phyloP scores from a whole-genome alignment of 176 grass and related monocot genomes.

The Zizania latifolia region DNA sequence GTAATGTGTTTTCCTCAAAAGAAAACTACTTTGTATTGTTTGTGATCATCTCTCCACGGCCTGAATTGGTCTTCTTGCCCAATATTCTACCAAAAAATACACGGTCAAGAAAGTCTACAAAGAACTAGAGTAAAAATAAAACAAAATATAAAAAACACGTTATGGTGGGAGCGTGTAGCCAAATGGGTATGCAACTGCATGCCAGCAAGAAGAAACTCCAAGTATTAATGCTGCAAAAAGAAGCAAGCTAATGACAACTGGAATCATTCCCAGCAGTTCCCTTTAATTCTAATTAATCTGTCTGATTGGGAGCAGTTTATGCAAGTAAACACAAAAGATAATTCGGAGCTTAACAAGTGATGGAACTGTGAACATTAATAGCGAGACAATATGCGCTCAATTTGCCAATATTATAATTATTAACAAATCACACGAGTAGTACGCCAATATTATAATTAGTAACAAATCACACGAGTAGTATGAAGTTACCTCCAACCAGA shows the following conservation, averaged over 20 bases:
- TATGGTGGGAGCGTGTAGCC: background rate
- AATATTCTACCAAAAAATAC: conserved; percentile 49
- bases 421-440: background rate
- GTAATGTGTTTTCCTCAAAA: conserved; percentile 11
- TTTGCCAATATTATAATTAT: background rate
- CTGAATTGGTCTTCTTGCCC: conserved; percentile 43
- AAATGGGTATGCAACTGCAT: background rate
- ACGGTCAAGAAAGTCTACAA: background rate
- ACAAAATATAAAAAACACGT: conserved; percentile 21
- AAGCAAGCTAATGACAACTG: background rate
- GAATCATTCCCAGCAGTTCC: background rate
- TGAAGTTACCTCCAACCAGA: conserved; percentile 59
- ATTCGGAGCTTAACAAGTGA: background rate
- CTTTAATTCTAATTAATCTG: background rate
- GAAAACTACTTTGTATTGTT: conserved; percentile 3
- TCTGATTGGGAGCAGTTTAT: background rate
- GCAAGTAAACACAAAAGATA: background rate
- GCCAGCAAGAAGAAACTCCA: background rate
- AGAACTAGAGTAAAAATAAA: background rate
- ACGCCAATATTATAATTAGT: background rate
- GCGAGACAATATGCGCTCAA: background rate
- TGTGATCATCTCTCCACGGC: conserved; percentile 46
- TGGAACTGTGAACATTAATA: background rate
- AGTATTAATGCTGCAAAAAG: conserved; percentile 10
- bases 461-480: background rate